Evolutionary conservation across 257 asterid genomes (phyloP).

Genomic region (Solanum infundibuliforme): DNA sequence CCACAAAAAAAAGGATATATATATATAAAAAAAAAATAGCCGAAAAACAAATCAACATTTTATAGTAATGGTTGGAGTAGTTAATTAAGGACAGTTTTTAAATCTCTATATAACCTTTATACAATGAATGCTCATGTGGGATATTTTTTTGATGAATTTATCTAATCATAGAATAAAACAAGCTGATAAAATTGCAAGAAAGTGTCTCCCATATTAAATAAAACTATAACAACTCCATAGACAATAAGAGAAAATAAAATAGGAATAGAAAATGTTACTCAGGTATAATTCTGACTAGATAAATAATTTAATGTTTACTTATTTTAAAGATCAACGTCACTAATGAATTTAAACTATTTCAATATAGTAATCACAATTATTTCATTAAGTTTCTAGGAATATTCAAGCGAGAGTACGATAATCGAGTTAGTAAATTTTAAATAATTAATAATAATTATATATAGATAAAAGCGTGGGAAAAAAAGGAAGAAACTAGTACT

Average conservation of each 20-base stretch:
- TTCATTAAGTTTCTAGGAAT: neutral
- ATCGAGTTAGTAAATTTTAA: neutral
- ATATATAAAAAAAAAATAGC: neutral
- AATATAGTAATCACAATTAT: neutral
- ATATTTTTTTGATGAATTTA: neutral
- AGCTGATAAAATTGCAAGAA: neutral
- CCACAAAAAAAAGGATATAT: too few relatives aligned
- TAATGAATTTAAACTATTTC: neutral
- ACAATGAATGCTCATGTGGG: neutral
- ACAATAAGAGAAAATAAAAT: neutral
- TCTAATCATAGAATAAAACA: neutral
- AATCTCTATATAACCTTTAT: neutral
- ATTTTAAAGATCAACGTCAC: neutral
- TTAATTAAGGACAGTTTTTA: neutral
- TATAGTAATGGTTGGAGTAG: neutral
- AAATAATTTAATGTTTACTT: neutral
- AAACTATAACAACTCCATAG: neutral
- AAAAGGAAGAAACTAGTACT: neutral
- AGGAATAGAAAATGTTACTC: neutral
- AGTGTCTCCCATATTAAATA: neutral
- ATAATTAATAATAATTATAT: neutral
- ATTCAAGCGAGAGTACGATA: neutral
- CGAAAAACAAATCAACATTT: neutral
- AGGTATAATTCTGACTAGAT: neutral
- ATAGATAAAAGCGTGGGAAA: neutral